Base-by-base conservation (phyloP, 1,284 basidiomycete species). In the Cerioporus squamosus region DNA sequence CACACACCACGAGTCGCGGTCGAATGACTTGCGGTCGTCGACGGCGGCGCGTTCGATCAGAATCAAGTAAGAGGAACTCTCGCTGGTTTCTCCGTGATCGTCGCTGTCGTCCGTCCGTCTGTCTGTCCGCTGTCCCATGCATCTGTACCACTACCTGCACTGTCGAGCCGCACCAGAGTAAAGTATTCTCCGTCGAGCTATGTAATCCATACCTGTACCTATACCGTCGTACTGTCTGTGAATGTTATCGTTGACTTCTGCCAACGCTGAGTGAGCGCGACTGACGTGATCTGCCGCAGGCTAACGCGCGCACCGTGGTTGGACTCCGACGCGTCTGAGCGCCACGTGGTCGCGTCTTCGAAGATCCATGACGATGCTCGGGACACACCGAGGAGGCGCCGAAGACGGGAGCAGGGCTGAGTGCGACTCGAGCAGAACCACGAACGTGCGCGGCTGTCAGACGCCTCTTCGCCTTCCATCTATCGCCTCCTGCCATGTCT, bases 381-480 rank as follows among this genome's bases (percentile, higher is more conserved):
- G n/a, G n/a, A n/a, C 33, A 14, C 33, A 7, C 33, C 33, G 33
- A 36, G 33, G 3, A 36, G 33, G 14, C 33, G 33, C 33, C 33
- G 33, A 36, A 10, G 33, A 15, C 33, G 14, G 33, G 14, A n/a
- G n/a, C n/a, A n/a, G n/a, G n/a, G n/a, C n/a, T n/a, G n/a, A n/a
- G n/a, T n/a, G n/a, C n/a, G 40, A 24, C 56, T 31, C 26, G 17
- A 18, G 44, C 12, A 22, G 14, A 39, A 47, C 51, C 40, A 71
- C 73, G 72, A 74, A 74, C 72, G 71, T 73, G 72, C 71, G n/a
- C n/a, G 17, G 45, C 44, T 12, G 38, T 57, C 44, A 20, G 46
- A 40, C 24, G 26, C 49, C 49, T 60, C 29, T 45, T 24, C 59
- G 46, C 36, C 47, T 38, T n/a, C n/a, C 40, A n/a, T 18, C n/a